Conservation (phyloP, 805 yeast genomes). For the Wickerhamiella azyma region DNA sequence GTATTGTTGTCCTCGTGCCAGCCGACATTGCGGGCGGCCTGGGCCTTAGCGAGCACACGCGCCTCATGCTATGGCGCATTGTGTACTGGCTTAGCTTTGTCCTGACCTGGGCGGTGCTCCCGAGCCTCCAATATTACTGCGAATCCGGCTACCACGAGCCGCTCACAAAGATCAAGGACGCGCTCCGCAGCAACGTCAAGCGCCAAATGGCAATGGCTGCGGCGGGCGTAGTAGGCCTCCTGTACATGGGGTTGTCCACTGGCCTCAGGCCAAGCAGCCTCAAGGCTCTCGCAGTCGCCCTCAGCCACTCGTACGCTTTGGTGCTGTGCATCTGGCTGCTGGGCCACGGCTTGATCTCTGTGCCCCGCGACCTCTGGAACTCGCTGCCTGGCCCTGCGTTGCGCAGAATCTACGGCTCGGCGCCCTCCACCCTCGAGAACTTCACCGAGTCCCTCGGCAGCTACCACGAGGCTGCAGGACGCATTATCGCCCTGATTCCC, state of each 20-base stretch:
- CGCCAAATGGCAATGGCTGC: slow-evolving; percentile 47
- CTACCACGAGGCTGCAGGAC: slow-evolving; percentile 49
- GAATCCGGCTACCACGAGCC: slow-evolving; percentile 52
- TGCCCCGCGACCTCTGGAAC: slow-evolving; percentile 40
- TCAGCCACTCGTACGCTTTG: slow-evolving; percentile 65
- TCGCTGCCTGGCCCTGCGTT: slow-evolving; percentile 28
- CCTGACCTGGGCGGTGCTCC: slow-evolving; percentile 67
- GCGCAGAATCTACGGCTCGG: slow-evolving; percentile 33
- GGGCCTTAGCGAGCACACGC: slow-evolving; percentile 32
- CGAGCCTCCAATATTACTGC: slow-evolving; percentile 58
- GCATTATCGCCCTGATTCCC: slow-evolving; percentile 39
- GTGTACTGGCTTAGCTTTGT: slow-evolving; percentile 70
- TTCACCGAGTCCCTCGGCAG: slow-evolving; percentile 49
- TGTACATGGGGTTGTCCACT: slow-evolving; percentile 44
- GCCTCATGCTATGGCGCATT: slow-evolving; percentile 53
- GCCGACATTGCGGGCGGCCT: slow-evolving; percentile 43
- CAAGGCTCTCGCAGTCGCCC: slow-evolving; percentile 55
- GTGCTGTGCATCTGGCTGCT: slow-evolving; percentile 66
- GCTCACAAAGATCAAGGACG: slow-evolving; percentile 37
- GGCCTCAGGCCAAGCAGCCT: slow-evolving; percentile 44
- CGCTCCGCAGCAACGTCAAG: slow-evolving; percentile 41
- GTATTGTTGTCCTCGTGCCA: slow-evolving; percentile 61
- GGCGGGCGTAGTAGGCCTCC: slow-evolving; percentile 38
- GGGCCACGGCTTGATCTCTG: slow-evolving; percentile 64
- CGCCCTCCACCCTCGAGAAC: slow-evolving; percentile 46